Evolutionary conservation across 2,329 filamentous ascomycete species (phyloP).

Genomic region (Leptodontidium sp.): DNA sequence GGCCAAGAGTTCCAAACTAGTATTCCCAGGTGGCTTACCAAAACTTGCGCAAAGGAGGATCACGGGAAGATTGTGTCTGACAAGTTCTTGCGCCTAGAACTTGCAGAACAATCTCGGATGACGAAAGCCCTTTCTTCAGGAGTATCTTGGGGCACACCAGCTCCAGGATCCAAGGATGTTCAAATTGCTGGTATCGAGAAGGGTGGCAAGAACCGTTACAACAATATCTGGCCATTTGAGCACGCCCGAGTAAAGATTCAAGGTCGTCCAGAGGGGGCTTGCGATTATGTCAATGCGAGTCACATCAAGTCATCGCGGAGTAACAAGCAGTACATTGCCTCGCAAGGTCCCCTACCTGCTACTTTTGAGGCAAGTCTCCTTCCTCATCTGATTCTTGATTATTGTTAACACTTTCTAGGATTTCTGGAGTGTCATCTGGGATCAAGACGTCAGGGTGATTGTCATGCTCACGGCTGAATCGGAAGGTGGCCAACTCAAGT

Average conservation of each 20-base stretch:
- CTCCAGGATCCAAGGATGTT: conserved; percentile 52
- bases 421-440: conserved; percentile 98
- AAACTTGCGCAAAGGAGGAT: conserved; percentile 71
- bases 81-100: conserved; percentile 84
- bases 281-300: conserved; percentile 97
- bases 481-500: conserved; percentile 93
- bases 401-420: conserved; percentile 63
- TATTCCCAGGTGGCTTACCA: conserved; percentile 79
- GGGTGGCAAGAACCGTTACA: conserved; percentile 94
- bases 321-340: conserved; percentile 93
- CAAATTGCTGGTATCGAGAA: conserved; percentile 94
- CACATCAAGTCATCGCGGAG: conserved; percentile 81
- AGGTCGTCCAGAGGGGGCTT: conserved; percentile 69
- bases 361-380: conserved; percentile 80
- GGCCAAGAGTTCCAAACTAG: conserved; percentile 52
- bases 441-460: conserved; percentile 92
- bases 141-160: conserved; percentile 61
- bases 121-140: conserved; percentile 74
- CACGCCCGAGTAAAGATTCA: conserved; percentile 87
- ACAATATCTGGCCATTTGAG: conserved; percentile 96
- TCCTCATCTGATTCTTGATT: conserved; percentile 20
- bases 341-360: conserved; percentile 89
- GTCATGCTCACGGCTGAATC: conserved; percentile 96
- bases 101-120: conserved; percentile 91
- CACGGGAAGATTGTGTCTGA: conserved; percentile 83